Evolutionary conservation across 2,329 filamentous ascomycete genomes (phyloP).

Genomic region (Xylariaceae sp.): DNA sequence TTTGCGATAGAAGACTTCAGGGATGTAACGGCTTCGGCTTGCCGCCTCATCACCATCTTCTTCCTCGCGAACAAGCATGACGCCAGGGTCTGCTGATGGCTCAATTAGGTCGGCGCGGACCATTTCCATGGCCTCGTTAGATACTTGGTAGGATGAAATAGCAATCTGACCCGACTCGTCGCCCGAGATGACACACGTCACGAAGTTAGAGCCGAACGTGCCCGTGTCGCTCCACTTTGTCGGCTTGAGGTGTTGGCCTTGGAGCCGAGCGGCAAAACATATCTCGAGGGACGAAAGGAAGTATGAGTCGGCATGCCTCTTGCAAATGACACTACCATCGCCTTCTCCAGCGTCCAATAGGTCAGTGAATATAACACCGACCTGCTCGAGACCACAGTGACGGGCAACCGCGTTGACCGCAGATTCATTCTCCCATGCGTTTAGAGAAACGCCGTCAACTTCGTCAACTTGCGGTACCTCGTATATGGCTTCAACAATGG

Average conservation of each 20-base stretch:
- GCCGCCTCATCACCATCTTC: slow-evolving; percentile 70
- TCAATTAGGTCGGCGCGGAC: slow-evolving; percentile 91
- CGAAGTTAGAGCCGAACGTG: slow-evolving; percentile 90
- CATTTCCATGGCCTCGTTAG: slow-evolving; percentile 96
- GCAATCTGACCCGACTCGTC: slow-evolving; percentile 84
- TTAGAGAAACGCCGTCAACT: slow-evolving; percentile 77
- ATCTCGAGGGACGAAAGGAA: slow-evolving; percentile 91
- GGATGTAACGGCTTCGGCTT: slow-evolving; percentile 79
- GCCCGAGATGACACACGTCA: slow-evolving; percentile 92
- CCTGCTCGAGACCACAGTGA: slow-evolving; percentile 77
- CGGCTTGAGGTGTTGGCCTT: slow-evolving; percentile 80
- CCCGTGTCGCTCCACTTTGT: slow-evolving; percentile 98
- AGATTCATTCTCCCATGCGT: slow-evolving; percentile 78
- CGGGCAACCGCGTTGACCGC: slow-evolving; percentile 75
- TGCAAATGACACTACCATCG: slow-evolving; percentile 86
- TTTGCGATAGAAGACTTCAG: slow-evolving; percentile 91
- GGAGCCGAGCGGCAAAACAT: slow-evolving; percentile 78
- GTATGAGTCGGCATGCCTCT: slow-evolving; percentile 91
- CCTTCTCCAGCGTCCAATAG: slow-evolving; percentile 74
- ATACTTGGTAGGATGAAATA: slow-evolving; percentile 89
- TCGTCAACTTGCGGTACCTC: slow-evolving; percentile 91
- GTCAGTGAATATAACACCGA: slow-evolving; percentile 94
- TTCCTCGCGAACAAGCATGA: slow-evolving; percentile 92
- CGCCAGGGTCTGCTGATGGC: slow-evolving; percentile 83
- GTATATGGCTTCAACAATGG: slow-evolving; percentile 94